A percentile compares a stretch with the other conserved stretches of the same genome.
These are phyloP conservation scores for Meripilus lineatus DNA, from an alignment of 1,284 basidiomycete genomes.

Conservation along the genomic window DNA sequence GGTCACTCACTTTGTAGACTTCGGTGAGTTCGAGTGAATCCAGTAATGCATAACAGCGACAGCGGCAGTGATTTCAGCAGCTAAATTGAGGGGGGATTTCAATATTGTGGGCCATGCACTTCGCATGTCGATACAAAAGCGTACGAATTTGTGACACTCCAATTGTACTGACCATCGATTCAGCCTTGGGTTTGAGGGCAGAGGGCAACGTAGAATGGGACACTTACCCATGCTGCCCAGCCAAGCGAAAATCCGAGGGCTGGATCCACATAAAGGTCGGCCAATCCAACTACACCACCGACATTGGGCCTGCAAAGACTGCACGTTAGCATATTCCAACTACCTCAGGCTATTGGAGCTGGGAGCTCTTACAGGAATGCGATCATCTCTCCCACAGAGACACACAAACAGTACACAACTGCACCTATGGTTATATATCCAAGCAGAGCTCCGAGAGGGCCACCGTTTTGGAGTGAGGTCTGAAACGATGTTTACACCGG, in stretches of 20 bases:
- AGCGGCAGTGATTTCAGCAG: constrained; percentile 26
- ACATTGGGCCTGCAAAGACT: constrained; percentile 63
- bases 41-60: no score
- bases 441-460: constrained; percentile 57
- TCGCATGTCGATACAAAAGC: constrained; percentile 1
- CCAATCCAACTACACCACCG: constrained; percentile 74
- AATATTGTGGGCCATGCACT: background rate
- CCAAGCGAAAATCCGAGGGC: constrained; percentile 26
- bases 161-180: constrained; percentile 24
- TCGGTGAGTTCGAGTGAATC: no score
- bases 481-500: no score
- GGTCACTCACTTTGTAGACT: no score
- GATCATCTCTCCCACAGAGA: constrained; percentile 29
- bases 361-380: constrained; percentile 26
- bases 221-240: constrained; percentile 27
- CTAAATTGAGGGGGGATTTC: constrained; percentile 9
- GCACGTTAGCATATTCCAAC: constrained; percentile 8
- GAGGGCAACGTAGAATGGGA: background rate
- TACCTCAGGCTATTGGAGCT: background rate
- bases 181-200: background rate
- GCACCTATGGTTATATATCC: constrained; percentile 54
- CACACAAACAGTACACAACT: constrained; percentile 36
- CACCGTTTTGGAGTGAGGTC: no score
- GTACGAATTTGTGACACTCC: constrained; percentile 27
- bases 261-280: constrained; percentile 33